Evolutionary conservation across 495 filamentous ascomycete genomes (phyloP).

Genomic region (Penicillium pancosmium): DNA sequence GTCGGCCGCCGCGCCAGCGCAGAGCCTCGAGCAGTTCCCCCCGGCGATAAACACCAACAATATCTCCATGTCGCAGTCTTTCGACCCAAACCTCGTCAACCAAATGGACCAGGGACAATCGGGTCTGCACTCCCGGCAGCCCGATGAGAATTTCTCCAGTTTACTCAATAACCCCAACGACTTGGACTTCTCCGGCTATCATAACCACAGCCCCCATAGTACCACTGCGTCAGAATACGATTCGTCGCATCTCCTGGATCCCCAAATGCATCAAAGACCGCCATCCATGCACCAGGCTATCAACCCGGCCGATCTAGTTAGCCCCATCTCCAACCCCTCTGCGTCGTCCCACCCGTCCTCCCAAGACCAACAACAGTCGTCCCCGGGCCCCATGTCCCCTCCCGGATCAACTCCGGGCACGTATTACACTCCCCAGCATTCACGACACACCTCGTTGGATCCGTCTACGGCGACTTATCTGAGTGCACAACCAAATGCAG

Average conservation of each 20-base stretch:
- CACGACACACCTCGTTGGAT: slow-evolving; percentile 78
- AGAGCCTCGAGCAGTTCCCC: slow-evolving; percentile 34
- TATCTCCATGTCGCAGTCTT: slow-evolving; percentile 42
- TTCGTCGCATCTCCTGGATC: slow-evolving; percentile 48
- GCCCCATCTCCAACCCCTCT: slow-evolving; percentile 70
- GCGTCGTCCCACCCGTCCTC: slow-evolving; percentile 73
- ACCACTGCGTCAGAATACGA: slow-evolving; percentile 38
- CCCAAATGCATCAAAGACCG: slow-evolving; percentile 43
- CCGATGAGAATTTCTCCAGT: slow-evolving; percentile 44
- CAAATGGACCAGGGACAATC: slow-evolving; percentile 37
- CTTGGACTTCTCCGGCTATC: slow-evolving; percentile 46
- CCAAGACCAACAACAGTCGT: slow-evolving; percentile 56
- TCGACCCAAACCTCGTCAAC: slow-evolving; percentile 39
- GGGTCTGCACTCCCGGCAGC: slow-evolving; percentile 26
- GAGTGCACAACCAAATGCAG: slow-evolving; percentile 57
- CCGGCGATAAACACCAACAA: slow-evolving; percentile 29
- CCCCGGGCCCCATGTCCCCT: slow-evolving; percentile 56
- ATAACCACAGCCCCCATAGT: slow-evolving; percentile 37
- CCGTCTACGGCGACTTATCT: slow-evolving; percentile 74
- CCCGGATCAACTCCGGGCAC: slow-evolving; percentile 53
- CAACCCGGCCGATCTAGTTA: slow-evolving; percentile 68
- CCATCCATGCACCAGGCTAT: slow-evolving; percentile 52
- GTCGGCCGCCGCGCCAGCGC: slow-evolving; percentile 26
- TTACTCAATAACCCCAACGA: slow-evolving; percentile 40
- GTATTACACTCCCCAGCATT: slow-evolving; percentile 66